Conservation (phyloP, 164 flowering plant species). For the Kingdonia uniflora region DNA sequence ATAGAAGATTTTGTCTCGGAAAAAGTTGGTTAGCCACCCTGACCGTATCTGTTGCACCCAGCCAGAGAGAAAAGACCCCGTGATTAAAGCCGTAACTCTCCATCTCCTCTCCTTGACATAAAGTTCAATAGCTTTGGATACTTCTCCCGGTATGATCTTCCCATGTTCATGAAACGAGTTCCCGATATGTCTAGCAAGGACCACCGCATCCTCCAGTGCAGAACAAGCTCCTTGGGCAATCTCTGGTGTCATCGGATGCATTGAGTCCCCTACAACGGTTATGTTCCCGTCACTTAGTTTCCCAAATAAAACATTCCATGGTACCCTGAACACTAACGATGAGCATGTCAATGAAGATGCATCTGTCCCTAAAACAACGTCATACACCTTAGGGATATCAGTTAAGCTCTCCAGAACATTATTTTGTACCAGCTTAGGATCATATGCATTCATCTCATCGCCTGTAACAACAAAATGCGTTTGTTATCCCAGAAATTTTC, state of each 20-base stretch:
- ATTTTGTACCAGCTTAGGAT: conserved; percentile 16
- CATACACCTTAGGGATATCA: conserved; percentile 14
- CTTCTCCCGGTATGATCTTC: background rate
- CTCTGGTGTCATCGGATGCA: conserved; percentile 25
- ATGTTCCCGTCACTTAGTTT: background rate
- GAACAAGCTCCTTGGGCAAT: conserved; percentile 20
- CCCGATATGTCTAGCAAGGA: conserved; percentile 12
- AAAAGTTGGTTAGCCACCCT: conserved; percentile 7
- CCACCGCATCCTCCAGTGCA: conserved; percentile 19
- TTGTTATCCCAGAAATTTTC: no score
- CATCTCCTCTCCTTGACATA: conserved; percentile 17
- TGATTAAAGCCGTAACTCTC: conserved; percentile 10
- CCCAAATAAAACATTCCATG: conserved; percentile 4
- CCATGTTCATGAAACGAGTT: background rate
- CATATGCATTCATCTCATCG: conserved; percentile 1
- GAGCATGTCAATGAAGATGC: conserved; percentile 13
- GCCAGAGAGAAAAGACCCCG: conserved; percentile 10
- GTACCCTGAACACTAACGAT: conserved; percentile 16
- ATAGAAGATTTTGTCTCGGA: conserved; percentile 2
- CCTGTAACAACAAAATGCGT: conserved; percentile 2
- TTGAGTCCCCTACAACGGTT: conserved; percentile 9
- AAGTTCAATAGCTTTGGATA: conserved; percentile 1
- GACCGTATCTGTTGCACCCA: conserved; percentile 11
- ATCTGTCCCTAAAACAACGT: conserved; percentile 15
- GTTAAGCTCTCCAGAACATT: conserved; percentile 10